Evolutionary conservation across 192 early-diverging fungal genomes (phyloP), one percentile per base, ranked within the genome.

Genomic region (Entrophospora sp.): DNA sequence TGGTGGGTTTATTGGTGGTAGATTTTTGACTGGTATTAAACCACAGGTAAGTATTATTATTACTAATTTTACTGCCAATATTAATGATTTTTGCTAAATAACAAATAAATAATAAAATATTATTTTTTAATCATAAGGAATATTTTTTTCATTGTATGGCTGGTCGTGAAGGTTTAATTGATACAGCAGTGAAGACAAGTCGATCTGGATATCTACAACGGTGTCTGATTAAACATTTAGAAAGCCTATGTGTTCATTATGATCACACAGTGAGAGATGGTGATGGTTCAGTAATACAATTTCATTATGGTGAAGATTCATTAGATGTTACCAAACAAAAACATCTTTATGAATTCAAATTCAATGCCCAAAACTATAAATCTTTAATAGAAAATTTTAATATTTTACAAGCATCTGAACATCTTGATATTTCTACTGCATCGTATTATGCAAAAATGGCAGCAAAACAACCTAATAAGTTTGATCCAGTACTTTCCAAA

Each of bases 111-210:
- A 14, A 5, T 34, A n/a, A 22, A 24, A 6, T 20, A 49, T 49
- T 49, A 49, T 7, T 20, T 49, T 24, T n/a, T 34, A 22, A 25
- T 45, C 40, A 49, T 0, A 8, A 65, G 62, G 89, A 89, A 73
- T 89, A 84, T 74, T 89, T 87, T 75, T 92, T 90, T 81, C 89
- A 92, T 76, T 89, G 93, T 70, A 99, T 99, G 97, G 96, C 95
- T 63, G 97, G 97, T 70, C 90, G 97, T 77, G 97, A 99, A 82
- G 97, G 97, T 64, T 79, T 99, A n/a, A 98, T 99, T 61, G 97
- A 99, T 81, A 99, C 97, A 7, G 97, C 97, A 63, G 97, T 99
- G 74, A 99, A 99, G 81, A 99, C 97, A 0, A 94, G 96, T 46
- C 88, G 93, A 64, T 98, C 97, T 14, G 97, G 97, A 32, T 99